Evolutionary conservation across 2,329 filamentous ascomycete genomes (phyloP).

Genomic region (Penicillium verrucosum): DNA sequence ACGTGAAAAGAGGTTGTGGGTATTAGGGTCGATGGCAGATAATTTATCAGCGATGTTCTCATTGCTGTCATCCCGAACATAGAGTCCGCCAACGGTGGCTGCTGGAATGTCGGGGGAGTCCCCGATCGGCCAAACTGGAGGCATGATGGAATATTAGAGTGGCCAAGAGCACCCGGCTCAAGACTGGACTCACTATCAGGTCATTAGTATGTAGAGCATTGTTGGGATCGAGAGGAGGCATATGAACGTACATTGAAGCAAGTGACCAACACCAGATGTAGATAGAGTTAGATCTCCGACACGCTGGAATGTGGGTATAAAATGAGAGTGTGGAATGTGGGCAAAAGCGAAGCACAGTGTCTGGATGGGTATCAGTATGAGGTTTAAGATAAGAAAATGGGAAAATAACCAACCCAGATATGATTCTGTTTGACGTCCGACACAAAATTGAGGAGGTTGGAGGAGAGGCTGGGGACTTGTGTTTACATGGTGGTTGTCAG

Average conservation of each 20-base stretch:
- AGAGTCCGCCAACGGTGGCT: slow-evolving; percentile 13
- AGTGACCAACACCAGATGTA: slow-evolving; percentile 14
- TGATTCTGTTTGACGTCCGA: slow-evolving; percentile 5
- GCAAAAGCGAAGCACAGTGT: background rate
- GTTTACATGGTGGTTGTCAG: slow-evolving; percentile 26
- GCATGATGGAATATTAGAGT: slow-evolving; percentile 27
- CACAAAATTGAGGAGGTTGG: slow-evolving; percentile 38
- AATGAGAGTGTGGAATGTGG: slow-evolving; percentile 6
- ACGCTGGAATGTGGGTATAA: slow-evolving; percentile 3
- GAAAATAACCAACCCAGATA: slow-evolving; percentile 13
- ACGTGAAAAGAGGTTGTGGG: slow-evolving; percentile 30
- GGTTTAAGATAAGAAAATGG: slow-evolving; percentile 3
- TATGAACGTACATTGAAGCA: slow-evolving; percentile 12
- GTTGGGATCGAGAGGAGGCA: background rate
- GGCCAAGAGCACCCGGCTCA: slow-evolving; percentile 38
- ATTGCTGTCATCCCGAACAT: slow-evolving; percentile 11
- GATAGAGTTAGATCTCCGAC: slow-evolving; percentile 8
- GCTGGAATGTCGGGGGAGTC: slow-evolving; percentile 24
- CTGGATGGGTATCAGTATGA: slow-evolving; percentile 10
- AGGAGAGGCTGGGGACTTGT: slow-evolving; percentile 37
- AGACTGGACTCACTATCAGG: slow-evolving; percentile 27
- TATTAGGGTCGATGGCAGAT: slow-evolving; percentile 26
- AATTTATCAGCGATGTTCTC: slow-evolving; percentile 10
- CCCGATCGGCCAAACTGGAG: slow-evolving; percentile 27
- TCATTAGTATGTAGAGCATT: slow-evolving; percentile 10